Percentiles rank a stretch among this genome's conserved stretches.
phyloP scores from a whole-genome alignment of 106 monocot species.

The Acanthochlamys bracteata region DNA sequence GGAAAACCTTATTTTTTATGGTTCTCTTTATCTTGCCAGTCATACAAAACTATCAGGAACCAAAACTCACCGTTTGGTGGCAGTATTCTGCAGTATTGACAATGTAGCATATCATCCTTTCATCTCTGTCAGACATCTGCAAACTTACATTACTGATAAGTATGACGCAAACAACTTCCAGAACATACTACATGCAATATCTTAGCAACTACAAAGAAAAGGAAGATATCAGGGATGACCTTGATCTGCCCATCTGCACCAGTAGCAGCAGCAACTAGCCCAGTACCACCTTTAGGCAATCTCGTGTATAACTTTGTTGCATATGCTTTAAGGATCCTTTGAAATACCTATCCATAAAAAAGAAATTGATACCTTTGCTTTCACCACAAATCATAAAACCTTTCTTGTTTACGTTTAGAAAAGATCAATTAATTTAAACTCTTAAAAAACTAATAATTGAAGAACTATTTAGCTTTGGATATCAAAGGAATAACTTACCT shows the following conservation, averaged over 20 bases:
- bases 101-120: conserved; percentile 95
- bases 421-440: no score
- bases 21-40: no score
- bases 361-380: no score
- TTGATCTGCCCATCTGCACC: conserved; percentile 97
- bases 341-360: conserved; percentile 62
- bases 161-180: conserved; percentile 3
- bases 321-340: conserved; percentile 96
- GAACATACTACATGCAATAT: conserved; percentile 1
- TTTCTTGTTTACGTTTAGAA: no score
- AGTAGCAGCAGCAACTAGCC: conserved; percentile 97
- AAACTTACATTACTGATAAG: conserved; percentile 7
- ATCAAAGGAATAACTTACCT: conserved; percentile 35
- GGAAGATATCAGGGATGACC: conserved; percentile 28
- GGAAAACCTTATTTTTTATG: no score
- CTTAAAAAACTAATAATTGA: no score
- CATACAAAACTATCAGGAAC: no score
- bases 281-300: conserved; percentile 87
- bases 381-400: no score
- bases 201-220: background rate
- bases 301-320: conserved; percentile 69
- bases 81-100: conserved; percentile 98
- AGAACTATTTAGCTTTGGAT: no score
- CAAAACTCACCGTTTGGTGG: conserved; percentile 75
- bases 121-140: conserved; percentile 96